Conservation (phyloP, 2,329 filamentous ascomycete species). For the Talaromyces sp. region DNA sequence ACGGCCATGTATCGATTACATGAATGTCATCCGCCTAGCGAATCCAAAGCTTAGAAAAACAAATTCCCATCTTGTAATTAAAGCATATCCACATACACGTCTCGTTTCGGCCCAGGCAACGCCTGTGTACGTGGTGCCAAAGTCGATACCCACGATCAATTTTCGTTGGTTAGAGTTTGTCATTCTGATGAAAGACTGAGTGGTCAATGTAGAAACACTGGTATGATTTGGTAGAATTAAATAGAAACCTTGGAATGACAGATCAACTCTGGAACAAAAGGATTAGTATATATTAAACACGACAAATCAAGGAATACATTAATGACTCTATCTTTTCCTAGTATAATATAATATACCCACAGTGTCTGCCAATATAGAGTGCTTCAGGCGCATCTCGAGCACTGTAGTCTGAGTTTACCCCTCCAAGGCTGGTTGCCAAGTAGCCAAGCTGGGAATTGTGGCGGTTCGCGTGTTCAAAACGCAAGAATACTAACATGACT, state of each 20-base stretch:
- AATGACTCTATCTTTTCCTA: not conserved
- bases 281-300: no score
- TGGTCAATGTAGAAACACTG: not conserved
- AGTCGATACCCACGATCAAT: constrained; percentile 97
- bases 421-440: not conserved
- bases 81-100: constrained; percentile 38
- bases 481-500: not conserved
- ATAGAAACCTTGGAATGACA: not conserved
- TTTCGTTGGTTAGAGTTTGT: constrained; percentile 86
- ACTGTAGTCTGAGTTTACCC: not conserved
- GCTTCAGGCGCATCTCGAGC: not conserved
- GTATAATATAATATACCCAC: not conserved
- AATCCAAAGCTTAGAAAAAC: not conserved
- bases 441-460: not conserved
- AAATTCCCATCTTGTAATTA: constrained; percentile 71
- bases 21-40: not conserved
- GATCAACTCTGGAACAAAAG: not conserved
- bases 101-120: constrained; percentile 69
- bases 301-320: not conserved
- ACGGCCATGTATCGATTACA: not conserved
- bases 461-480: not conserved
- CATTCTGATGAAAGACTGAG: not conserved
- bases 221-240: not conserved
- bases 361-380: not conserved
- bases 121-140: constrained; percentile 97